Evolutionary conservation across 1,284 basidiomycete species (phyloP).

Genomic region (Phellopilus nigrolimitatus): DNA sequence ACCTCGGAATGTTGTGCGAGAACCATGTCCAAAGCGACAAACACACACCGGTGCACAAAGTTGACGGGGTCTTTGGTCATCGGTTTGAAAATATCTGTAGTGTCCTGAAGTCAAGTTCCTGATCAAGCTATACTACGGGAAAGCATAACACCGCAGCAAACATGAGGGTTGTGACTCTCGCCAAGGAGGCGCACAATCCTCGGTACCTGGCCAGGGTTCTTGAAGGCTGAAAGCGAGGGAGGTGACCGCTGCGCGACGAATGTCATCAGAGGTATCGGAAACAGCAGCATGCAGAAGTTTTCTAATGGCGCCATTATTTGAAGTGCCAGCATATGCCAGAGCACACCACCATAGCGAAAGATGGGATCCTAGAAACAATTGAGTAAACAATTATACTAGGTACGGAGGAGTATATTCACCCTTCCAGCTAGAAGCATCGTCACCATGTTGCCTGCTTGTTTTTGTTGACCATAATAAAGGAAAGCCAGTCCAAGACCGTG

Average conservation of each 20-base stretch:
- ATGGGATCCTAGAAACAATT: too few species aligned
- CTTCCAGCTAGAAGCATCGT: constrained; percentile 78
- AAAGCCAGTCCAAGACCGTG: constrained; percentile 88
- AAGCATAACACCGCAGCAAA: constrained; percentile 91
- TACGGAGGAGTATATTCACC: constrained; percentile 40
- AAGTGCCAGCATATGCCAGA: constrained; percentile 91
- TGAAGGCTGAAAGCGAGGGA: constrained; percentile 91
- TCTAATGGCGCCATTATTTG: constrained; percentile 88
- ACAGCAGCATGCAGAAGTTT: constrained; percentile 91
- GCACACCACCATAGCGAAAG: constrained; percentile 96
- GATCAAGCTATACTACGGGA: constrained; percentile 96
- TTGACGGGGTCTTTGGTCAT: too few species aligned
- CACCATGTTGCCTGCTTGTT: constrained; percentile 79
- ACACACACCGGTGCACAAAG: too few species aligned
- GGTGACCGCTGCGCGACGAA: constrained; percentile 90
- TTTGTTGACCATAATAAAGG: constrained; percentile 86
- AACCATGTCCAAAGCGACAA: too few species aligned
- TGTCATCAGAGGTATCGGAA: constrained; percentile 95
- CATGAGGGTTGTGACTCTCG: too few species aligned
- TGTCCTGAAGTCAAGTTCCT: constrained; percentile 94
- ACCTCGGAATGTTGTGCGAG: constrained; percentile 93
- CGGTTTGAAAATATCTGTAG: constrained; percentile 89
- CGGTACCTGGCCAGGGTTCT: constrained; percentile 91
- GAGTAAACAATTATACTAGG: constrained; percentile 1
- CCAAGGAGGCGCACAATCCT: constrained; percentile 91